Percentiles rank a stretch among this genome's conserved stretches.
These are phyloP conservation scores for Starmerella floris DNA, from an alignment of 805 yeast species.

Conservation along the genomic window DNA sequence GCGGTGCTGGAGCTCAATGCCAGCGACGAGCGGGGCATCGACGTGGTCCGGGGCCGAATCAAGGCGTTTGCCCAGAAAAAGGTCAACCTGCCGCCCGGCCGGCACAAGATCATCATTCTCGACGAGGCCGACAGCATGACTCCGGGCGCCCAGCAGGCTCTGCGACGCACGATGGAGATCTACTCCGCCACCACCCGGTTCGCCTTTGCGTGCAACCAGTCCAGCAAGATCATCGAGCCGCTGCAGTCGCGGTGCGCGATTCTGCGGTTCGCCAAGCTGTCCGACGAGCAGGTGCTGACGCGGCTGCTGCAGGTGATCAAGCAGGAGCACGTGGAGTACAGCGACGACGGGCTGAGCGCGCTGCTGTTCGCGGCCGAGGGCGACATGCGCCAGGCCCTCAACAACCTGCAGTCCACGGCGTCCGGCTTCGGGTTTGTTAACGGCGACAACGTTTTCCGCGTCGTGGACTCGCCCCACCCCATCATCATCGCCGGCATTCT, in stretches of 20 bases:
- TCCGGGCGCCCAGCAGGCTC: conserved; percentile 90
- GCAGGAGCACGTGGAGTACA: conserved; percentile 57
- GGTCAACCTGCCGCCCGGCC: conserved; percentile 71
- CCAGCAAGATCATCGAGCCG: conserved; percentile 91
- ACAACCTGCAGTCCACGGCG: conserved; percentile 83
- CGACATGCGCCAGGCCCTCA: conserved; percentile 96
- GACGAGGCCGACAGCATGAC: conserved; percentile 98
- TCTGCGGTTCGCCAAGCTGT: conserved; percentile 63
- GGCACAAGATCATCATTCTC: conserved; percentile 81
- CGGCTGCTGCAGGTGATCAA: conserved; percentile 60
- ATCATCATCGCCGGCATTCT: conserved; percentile 62
- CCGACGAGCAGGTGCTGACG: conserved; percentile 72
- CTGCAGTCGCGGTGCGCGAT: conserved; percentile 94
- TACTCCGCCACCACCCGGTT: conserved; percentile 92
- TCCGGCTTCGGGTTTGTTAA: conserved; percentile 90
- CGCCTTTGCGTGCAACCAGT: conserved; percentile 96
- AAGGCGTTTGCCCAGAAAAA: conserved; percentile 94
- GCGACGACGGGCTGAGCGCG: conserved; percentile 86
- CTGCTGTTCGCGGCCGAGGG: conserved; percentile 92
- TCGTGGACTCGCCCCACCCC: conserved; percentile 96
- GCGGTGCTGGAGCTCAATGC: conserved; percentile 92
- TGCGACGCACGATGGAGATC: conserved; percentile 88
- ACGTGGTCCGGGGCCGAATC: conserved; percentile 84
- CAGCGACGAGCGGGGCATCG: conserved; percentile 94
- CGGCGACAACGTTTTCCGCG: conserved; percentile 82